Evolutionary conservation across 202 grass and related monocot genomes (phyloP), one percentile per base, ranked within the genome.

Genomic region (Setaria italica): DNA sequence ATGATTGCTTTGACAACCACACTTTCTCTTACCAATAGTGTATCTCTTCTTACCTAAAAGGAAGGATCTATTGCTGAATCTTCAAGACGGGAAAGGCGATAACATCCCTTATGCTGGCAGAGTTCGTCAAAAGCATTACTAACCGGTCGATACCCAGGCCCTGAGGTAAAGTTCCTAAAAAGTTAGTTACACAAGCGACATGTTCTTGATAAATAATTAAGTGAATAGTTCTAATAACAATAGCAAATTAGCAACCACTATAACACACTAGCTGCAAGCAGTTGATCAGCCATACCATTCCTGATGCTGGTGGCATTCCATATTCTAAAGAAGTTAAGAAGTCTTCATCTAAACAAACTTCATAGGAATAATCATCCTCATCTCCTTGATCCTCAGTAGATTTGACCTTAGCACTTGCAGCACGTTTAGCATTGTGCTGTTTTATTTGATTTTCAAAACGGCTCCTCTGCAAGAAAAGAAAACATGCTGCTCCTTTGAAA

Each of bases 291-390:
- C 63, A 11, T 94, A 99, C 93, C 97, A 99, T 99, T 90, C 97
- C 93, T 76, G 97, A 96, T 83, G 97, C 93, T 69, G 97, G 97
- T 68, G 97, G 97, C 97, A 99, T 99, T 88, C 97, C 97, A 50
- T 96, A 99, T 81, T 99, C 97, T 76, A 99, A 79, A 42, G 90
- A 95, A 74, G 91, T 96, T 69, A 99, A 49, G 70, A 99, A 99
- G 58, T 99, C 93, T 90, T 99, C 97, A 83, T 99, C 97, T 64
- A 99, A 80, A 72, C 88, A 82, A 88, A 99, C 97, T 88, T 99
- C 97, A 76, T 99, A 96, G 2, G 95, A 95, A 82, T 89, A 92
- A 87, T 98, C 91, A 80, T 98, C 92, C 14, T 73, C 86, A 14
- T 89, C 65, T 41, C 64, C 78, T 59, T 99, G 84, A 53, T 60